Evolutionary conservation across 2,329 filamentous ascomycete species (phyloP), one percentile per base, ranked within the genome.

Genomic region (Neonectria faginata): DNA sequence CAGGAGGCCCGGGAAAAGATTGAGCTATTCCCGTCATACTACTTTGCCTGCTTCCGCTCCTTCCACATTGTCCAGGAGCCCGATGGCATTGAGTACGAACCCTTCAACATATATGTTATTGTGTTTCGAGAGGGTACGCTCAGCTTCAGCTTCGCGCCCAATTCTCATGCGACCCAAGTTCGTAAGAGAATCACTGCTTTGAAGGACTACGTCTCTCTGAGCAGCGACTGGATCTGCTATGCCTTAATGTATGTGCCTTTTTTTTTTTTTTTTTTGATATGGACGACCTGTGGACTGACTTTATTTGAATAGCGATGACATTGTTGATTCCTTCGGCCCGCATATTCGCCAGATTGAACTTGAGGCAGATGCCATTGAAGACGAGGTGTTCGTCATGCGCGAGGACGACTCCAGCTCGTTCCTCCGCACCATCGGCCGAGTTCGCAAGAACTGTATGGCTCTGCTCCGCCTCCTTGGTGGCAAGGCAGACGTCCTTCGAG

Each of bases 211-310:
- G 92, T 98, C 73, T 91, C 94, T 66, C 86, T 99, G 42, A 97
- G 93, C 76, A 94, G 94, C 71, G 96, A 99, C 80, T 99, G 97
- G 95, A 97, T 98, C 72, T 99, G 96, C 83, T 99, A 99, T 77
- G 96, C 96, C 47, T 86, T 99, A 75, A 98, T 99, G 91, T 93
- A 84, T 85, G 90, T 82, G 12, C 25, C 11, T 22, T 10, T 11
- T 20, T 14, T 29, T 22, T 22, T 10, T 11, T 20, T 14, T 29
- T 22, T 11, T 18, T 22, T 11, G 9, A 27, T 22, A 25, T 22
- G 50, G 11, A 48, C 16, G 53, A 5, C 16, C 5, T 22, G 42
- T 75, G 79, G 66, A 80, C 67, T 25, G 54, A 48, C 36, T 18
- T 10, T 25, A 1, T 11, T 5, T 51, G 3, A 50, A 39, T 62